These are phyloP conservation scores for Clavariopsis aquatica DNA, from an alignment of 495 filamentous ascomycete genomes.

Conservation along the genomic window DNA sequence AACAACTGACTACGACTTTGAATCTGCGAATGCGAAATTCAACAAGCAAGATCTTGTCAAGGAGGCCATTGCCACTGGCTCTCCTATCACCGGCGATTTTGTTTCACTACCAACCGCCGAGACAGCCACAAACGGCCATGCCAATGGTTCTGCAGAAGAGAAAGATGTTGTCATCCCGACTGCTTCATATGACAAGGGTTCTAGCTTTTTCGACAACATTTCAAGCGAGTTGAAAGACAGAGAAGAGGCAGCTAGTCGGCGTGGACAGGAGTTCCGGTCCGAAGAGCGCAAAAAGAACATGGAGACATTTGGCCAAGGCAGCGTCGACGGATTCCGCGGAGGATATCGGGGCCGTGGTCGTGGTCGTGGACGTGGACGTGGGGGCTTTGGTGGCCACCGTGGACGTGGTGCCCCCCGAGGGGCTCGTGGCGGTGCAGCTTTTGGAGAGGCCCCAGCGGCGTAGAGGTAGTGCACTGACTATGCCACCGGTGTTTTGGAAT, in stretches of 20 bases:
- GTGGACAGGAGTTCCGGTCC: slow-evolving; percentile 86
- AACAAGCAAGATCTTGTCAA: slow-evolving; percentile 95
- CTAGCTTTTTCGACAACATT: slow-evolving; percentile 96
- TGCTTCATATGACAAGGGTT: slow-evolving; percentile 77
- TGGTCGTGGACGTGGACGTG: slow-evolving; percentile 48
- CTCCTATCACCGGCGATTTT: slow-evolving; percentile 56
- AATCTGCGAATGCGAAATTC: slow-evolving; percentile 90
- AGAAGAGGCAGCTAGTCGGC: slow-evolving; percentile 62
- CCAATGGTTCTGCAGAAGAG: slow-evolving; percentile 39
- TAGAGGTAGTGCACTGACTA: not conserved
- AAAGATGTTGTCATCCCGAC: slow-evolving; percentile 48
- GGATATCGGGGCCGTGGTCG: slow-evolving; percentile 58
- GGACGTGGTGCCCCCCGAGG: not conserved
- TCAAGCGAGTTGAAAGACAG: slow-evolving; percentile 89
- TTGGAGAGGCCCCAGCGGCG: not conserved
- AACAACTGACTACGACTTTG: slow-evolving; percentile 88
- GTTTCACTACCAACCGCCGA: slow-evolving; percentile 26
- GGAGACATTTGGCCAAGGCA: slow-evolving; percentile 98
- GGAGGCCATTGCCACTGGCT: slow-evolving; percentile 79
- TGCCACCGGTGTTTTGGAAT: not conserved
- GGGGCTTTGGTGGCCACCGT: not conserved
- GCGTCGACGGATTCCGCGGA: slow-evolving; percentile 83
- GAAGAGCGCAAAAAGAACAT: slow-evolving; percentile 95
- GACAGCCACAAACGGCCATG: slow-evolving; percentile 26
- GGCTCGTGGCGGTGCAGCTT: slow-evolving; percentile 1